Percentiles rank a stretch among this genome's conserved stretches.
phyloP scores from a whole-genome alignment of 2,329 filamentous ascomycete genomes.

The Lachnellula suecica region DNA sequence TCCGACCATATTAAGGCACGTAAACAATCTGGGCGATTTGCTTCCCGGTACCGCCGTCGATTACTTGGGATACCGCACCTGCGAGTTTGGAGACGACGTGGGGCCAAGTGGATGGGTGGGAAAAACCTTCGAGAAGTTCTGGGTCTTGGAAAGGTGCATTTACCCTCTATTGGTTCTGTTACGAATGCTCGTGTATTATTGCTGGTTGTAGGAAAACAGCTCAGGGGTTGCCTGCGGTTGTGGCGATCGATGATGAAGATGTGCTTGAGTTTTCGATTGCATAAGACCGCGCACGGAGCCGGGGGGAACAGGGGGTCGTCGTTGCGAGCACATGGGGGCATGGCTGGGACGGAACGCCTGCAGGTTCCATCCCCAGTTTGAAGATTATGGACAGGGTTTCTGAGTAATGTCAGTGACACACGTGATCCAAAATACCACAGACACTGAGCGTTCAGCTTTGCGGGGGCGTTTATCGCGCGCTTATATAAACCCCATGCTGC shows the following conservation, averaged over 20 bases:
- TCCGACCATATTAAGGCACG: too few relatives aligned
- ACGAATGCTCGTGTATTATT: slow-evolving; percentile 8
- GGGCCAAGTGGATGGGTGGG: slow-evolving; percentile 7
- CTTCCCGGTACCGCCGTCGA: too few relatives aligned
- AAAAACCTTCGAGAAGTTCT: neutral
- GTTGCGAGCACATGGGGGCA: slow-evolving; percentile 6
- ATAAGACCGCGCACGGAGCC: slow-evolving; percentile 1
- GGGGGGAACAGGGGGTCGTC: neutral
- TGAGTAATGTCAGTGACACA: neutral
- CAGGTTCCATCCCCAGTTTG: neutral
- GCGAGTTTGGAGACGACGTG: slow-evolving; percentile 18
- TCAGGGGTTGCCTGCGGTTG: slow-evolving; percentile 8
- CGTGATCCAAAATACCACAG: neutral
- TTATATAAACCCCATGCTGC: neutral
- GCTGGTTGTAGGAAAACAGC: slow-evolving; percentile 4
- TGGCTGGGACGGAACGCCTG: slow-evolving; percentile 6
- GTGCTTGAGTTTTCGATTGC: slow-evolving; percentile 6
- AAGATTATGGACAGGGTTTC: neutral
- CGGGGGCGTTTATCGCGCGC: neutral
- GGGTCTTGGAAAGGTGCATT: neutral
- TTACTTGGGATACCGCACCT: slow-evolving; percentile 19
- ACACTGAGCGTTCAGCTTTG: neutral
- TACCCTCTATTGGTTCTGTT: neutral
- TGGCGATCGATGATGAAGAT: too few relatives aligned
- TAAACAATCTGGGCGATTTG: too few relatives aligned